Evolutionary conservation across 148 eudicot genomes (phyloP).

Genomic region (Rhododendron simsii): DNA sequence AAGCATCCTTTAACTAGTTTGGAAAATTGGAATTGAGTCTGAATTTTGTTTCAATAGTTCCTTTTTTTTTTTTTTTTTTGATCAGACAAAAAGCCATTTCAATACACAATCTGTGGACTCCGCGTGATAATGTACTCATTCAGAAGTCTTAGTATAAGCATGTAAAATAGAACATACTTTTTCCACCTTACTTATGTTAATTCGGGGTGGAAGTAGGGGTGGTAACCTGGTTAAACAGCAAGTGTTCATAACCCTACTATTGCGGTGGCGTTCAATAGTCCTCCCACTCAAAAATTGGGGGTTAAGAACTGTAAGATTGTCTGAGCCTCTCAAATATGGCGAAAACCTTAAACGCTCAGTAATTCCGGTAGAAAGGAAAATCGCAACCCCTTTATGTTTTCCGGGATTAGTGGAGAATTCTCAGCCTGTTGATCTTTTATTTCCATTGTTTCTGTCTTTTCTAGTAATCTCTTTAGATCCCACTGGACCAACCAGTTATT

Average conservation of each 20-base stretch:
- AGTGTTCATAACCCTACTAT: background rate
- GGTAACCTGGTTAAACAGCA: background rate
- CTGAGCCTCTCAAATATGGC: background rate
- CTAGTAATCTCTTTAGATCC: background rate
- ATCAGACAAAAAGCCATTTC: no score
- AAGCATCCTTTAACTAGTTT: background rate
- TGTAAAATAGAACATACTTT: background rate
- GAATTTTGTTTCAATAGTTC: background rate
- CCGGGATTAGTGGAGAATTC: background rate
- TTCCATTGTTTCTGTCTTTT: background rate
- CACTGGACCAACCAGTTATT: background rate
- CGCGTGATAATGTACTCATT: background rate
- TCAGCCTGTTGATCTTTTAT: background rate
- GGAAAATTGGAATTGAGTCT: background rate
- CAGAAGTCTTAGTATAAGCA: background rate
- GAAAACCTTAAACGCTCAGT: background rate
- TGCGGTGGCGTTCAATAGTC: background rate
- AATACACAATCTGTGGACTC: background rate
- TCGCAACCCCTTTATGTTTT: background rate
- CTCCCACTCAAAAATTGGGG: background rate
- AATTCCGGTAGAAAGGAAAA: background rate
- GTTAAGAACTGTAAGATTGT: background rate
- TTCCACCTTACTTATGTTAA: background rate
- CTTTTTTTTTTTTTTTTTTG: background rate
- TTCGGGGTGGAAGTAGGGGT: background rate